phyloP scores from a whole-genome alignment of 2,329 filamentous ascomycete species.

The Tothia fuscella region DNA sequence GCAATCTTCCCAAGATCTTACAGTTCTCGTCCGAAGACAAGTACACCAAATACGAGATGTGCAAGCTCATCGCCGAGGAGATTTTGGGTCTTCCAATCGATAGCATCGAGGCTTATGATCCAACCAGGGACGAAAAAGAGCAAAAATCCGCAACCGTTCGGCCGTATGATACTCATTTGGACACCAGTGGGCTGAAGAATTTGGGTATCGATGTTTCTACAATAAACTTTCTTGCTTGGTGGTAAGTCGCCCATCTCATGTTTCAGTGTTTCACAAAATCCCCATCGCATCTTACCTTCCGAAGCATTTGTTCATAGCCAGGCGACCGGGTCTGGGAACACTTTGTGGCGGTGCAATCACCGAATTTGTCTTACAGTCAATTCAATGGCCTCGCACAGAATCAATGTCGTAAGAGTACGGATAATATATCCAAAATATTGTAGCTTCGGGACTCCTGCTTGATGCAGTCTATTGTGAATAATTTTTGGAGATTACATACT shows the following conservation, averaged over 20 bases:
- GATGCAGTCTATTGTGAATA: too few relatives aligned
- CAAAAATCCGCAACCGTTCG: slow-evolving; percentile 55
- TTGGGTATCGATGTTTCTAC: slow-evolving; percentile 65
- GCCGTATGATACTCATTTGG: slow-evolving; percentile 81
- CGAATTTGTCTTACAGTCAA: too few relatives aligned
- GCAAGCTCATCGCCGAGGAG: slow-evolving; percentile 55
- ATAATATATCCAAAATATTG: too few relatives aligned
- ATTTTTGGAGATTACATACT: too few relatives aligned
- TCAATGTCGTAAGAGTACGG: too few relatives aligned
- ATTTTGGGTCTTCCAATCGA: slow-evolving; percentile 65
- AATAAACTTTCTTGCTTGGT: slow-evolving; percentile 69
- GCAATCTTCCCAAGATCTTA: slow-evolving; percentile 54
- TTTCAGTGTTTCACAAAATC: too few relatives aligned
- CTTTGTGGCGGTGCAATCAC: too few relatives aligned
- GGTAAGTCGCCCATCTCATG: slow-evolving; percentile 33
- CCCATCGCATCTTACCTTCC: too few relatives aligned
- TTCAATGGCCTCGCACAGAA: too few relatives aligned
- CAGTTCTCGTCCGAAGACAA: slow-evolving; percentile 81
- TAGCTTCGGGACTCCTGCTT: too few relatives aligned
- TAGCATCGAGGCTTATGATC: slow-evolving; percentile 43
- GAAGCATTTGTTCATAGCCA: too few relatives aligned
- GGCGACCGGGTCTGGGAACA: too few relatives aligned
- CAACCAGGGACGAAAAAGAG: slow-evolving; percentile 61
- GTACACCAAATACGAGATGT: slow-evolving; percentile 86
- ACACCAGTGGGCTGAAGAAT: slow-evolving; percentile 59